Conservation (phyloP, 2,329 filamentous ascomycete genomes). For the Furcasterigmium furcatum region DNA sequence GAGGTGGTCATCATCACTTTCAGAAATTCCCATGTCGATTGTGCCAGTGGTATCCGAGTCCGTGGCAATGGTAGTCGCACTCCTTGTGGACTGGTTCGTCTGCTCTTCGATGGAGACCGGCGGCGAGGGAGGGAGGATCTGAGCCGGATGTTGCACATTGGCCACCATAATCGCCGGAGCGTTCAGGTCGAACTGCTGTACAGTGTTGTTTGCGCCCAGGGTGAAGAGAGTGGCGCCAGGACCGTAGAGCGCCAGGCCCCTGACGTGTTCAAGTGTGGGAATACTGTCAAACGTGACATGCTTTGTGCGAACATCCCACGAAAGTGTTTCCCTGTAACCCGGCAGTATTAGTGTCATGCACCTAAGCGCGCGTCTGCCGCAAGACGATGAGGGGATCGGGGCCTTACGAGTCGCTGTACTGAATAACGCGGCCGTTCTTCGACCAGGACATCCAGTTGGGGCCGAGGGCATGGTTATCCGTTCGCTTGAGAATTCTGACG, state of each 20-base stretch:
- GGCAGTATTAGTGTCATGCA: conserved; percentile 19
- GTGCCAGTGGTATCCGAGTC: conserved; percentile 54
- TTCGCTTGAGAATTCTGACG: conserved; percentile 79
- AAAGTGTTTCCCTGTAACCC: conserved; percentile 70
- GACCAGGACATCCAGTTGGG: conserved; percentile 98
- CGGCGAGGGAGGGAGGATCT: conserved; percentile 74
- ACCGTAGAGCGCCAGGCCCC: conserved; percentile 83
- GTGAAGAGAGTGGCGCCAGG: conserved; percentile 92
- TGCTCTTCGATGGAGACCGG: conserved; percentile 78
- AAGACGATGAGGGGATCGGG: conserved; percentile 14
- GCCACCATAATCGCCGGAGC: conserved; percentile 76
- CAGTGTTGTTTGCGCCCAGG: conserved; percentile 79
- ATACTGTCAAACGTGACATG: conserved; percentile 88
- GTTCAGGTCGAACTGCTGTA: conserved; percentile 94
- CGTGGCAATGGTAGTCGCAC: conserved; percentile 41
- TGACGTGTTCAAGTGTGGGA: conserved; percentile 77
- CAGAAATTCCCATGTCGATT: conserved; percentile 58
- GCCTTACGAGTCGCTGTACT: conserved; percentile 82
- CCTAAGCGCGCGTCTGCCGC: conserved; percentile 45
- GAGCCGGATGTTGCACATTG: conserved; percentile 82
- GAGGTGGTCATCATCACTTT: conserved; percentile 74
- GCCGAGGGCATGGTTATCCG: conserved; percentile 68
- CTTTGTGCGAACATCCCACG: conserved; percentile 98
- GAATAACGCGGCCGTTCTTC: conserved; percentile 93
- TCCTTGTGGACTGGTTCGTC: conserved; percentile 45